phyloP scores from a whole-genome alignment of 2,329 filamentous ascomycete species.

The Pezicula neosporulosa region DNA sequence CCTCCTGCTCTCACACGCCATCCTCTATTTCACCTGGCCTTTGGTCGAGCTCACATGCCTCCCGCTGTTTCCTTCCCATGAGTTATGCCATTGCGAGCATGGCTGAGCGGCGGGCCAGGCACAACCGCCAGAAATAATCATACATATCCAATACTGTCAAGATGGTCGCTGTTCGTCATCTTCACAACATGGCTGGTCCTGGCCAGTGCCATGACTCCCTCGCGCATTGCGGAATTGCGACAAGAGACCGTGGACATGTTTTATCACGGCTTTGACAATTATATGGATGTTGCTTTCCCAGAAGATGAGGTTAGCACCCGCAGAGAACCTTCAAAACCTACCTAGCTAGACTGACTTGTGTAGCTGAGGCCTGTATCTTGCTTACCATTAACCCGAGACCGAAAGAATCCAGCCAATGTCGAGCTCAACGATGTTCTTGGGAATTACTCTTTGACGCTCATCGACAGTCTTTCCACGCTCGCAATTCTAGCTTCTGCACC shows the following conservation, averaged over 20 bases:
- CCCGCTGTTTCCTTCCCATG: constrained; percentile 19
- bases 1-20: too few relatives aligned
- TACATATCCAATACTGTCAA: constrained; percentile 11
- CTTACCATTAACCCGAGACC: constrained; percentile 78
- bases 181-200: constrained; percentile 21
- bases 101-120: constrained; percentile 21
- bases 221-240: constrained; percentile 51
- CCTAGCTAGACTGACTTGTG: constrained; percentile 5
- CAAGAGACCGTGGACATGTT: constrained; percentile 74
- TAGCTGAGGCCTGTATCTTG: constrained; percentile 84
- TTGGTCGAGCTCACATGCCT: constrained; percentile 28
- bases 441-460: constrained; percentile 93
- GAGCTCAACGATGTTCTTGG: constrained; percentile 94
- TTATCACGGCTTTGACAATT: constrained; percentile 95
- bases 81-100: constrained; percentile 31
- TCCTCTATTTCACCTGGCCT: background rate
- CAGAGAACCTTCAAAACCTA: background rate
- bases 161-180: constrained; percentile 21
- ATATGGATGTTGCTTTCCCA: constrained; percentile 90
- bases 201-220: constrained; percentile 46
- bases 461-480: constrained; percentile 91
- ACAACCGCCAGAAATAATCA: constrained; percentile 16
- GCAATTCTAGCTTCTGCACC: constrained; percentile 84
- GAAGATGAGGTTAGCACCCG: constrained; percentile 74
- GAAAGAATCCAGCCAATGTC: constrained; percentile 72